Base-by-base conservation (phyloP, 306 rosid genomes). In the Pachyrhizus erosus region DNA sequence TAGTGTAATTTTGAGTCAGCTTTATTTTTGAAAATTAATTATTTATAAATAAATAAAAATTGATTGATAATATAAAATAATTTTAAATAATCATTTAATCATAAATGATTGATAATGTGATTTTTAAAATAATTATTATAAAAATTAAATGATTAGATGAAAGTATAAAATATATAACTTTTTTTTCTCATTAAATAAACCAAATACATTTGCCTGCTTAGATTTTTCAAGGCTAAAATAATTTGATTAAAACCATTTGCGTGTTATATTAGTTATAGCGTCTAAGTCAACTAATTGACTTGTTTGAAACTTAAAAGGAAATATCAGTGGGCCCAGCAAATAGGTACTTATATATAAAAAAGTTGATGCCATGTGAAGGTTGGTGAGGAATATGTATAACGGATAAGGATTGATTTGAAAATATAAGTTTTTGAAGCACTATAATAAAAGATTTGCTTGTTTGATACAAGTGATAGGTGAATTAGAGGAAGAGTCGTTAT, bases 361-460 rank as follows among this genome's bases (percentile, higher is more conserved):
- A 20, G 13, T 18, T 21, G 23, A 8, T 21, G 33, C 33, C 33
- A 10, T 21, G 1, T 24, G 15, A 14, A 34, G 49, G 45, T 51
- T 51, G 66, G 24, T 29, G n/a, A 17, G 17, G 13, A 31, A 57
- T 51, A 24, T 24, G 7, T 24, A 46, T 46, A 46, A 24, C 24
- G 5, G 21, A 43, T 42, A 43, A 24, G 9, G 76, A 45, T 26
- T 26, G 42, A 4, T 2, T 43, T 45, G 12, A 4, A 8, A 46
- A 46, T 49, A 48, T 26, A 49, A 27, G 24, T 3, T 49, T 48
- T 33, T 34, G 2, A 31, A 13, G 21, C 66, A 52, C 8, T 7
- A 33, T 9, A 31, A n/a, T n/a, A 73, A 51, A 31, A 9, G 4
- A 31, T 18, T 73, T 73, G 78, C 78, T 51, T 73, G 11, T n/a